Percentiles rank a stretch among this genome's conserved stretches.
Evolutionary conservation across 805 yeast species (phyloP).

Genomic region (Myxozyma monticola): DNA sequence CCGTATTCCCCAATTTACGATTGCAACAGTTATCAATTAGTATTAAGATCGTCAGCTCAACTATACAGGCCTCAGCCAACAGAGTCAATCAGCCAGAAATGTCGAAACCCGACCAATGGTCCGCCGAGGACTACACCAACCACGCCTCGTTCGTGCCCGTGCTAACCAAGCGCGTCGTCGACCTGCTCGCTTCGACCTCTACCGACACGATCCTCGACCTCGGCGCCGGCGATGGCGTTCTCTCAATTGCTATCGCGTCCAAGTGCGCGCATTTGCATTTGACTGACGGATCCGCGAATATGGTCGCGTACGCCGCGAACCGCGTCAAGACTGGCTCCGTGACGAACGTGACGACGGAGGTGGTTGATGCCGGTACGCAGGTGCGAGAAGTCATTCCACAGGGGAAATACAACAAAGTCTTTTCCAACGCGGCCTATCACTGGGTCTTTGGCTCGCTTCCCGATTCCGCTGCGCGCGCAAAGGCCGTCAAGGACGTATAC

Average conservation of each 20-base stretch:
- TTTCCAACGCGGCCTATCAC: constrained; percentile 35
- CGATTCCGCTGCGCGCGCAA: constrained; percentile 12
- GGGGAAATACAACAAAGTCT: constrained; percentile 31
- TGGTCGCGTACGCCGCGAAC: constrained; percentile 17
- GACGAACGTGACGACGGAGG: constrained; percentile 14
- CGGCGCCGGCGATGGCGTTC: constrained; percentile 31
- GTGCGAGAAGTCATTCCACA: constrained; percentile 4
- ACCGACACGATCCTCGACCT: constrained; percentile 27
- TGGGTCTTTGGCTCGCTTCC: constrained; percentile 30
- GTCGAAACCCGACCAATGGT: constrained; percentile 29
- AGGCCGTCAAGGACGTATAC: constrained; percentile 28
- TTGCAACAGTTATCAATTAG: too few relatives aligned
- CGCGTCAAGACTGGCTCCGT: constrained; percentile 3
- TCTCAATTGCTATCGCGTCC: constrained; percentile 19
- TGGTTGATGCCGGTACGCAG: constrained; percentile 18
- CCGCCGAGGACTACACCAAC: constrained; percentile 19
- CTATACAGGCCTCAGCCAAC: too few relatives aligned
- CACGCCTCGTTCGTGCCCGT: constrained; percentile 29
- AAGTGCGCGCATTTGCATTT: constrained; percentile 20
- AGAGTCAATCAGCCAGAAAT: too few relatives aligned
- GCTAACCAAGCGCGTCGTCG: constrained; percentile 24
- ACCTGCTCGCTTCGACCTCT: constrained; percentile 14
- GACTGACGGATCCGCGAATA: constrained; percentile 22
- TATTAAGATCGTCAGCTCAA: too few relatives aligned
- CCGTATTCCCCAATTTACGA: too few relatives aligned